These are phyloP conservation scores for Nymphaea thermarum DNA, from an alignment of 164 flowering plant species.

Conservation along the genomic window DNA sequence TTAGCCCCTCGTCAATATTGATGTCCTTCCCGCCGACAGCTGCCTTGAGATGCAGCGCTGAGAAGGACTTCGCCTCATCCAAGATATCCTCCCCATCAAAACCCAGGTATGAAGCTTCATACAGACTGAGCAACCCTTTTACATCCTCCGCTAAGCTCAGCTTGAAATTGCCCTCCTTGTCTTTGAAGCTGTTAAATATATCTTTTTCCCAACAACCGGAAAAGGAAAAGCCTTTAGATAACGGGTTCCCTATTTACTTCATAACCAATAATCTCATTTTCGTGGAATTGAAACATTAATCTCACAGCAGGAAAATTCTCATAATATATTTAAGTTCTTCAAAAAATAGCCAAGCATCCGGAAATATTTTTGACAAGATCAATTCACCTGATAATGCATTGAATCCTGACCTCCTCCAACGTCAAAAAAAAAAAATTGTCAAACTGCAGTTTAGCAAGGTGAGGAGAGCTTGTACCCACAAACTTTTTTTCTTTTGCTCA, in stretches of 20 bases:
- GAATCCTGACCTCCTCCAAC: too few species aligned
- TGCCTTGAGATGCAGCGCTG: conserved; percentile 17
- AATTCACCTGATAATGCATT: too few species aligned
- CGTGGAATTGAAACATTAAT: neutral
- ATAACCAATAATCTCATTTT: neutral
- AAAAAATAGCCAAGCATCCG: too few species aligned
- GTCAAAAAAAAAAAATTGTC: too few species aligned
- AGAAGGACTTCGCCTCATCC: conserved; percentile 27
- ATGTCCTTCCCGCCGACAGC: neutral
- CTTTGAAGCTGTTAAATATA: conserved; percentile 23
- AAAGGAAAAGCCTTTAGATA: neutral
- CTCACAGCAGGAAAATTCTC: neutral
- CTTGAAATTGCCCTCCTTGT: conserved; percentile 17
- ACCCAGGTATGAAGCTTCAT: conserved; percentile 23
- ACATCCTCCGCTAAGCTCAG: conserved; percentile 7
- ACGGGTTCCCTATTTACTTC: too few species aligned
- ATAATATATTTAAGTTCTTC: too few species aligned
- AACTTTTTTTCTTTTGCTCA: too few species aligned
- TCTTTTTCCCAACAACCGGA: conserved; percentile 10
- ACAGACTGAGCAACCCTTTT: conserved; percentile 19
- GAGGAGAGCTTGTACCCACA: too few species aligned
- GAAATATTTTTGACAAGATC: too few species aligned
- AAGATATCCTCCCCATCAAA: conserved; percentile 36
- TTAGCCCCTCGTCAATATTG: neutral
- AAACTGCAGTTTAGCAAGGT: too few species aligned